Evolutionary conservation across 306 rosid species (phyloP).

Genomic region (apple (Malus domestica)): ASM211411v1 NC_041800.1:26952733-26953232

Average conservation of each 20-base stretch:
- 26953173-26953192: conserved; percentile 59
- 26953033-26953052: neutral
- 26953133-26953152: conserved; percentile 90
- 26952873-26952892: conserved; percentile 86
- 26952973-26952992: conserved; percentile 73
- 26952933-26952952: conserved; percentile 94
- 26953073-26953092: conserved; percentile 21
- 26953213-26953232: conserved; percentile 78
- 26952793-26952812: conserved; percentile 18
- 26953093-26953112: conserved; percentile 94
- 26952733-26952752: neutral
- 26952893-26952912: conserved; percentile 66
- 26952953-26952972: conserved; percentile 87
- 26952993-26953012: neutral
- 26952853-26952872: conserved; percentile 71
- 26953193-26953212: conserved; percentile 48
- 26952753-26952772: neutral
- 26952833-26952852: conserved; percentile 57
- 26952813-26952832: conserved; percentile 25
- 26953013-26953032: neutral
- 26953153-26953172: conserved; percentile 94
- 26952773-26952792: neutral
- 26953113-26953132: conserved; percentile 95
- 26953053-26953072: conserved; percentile 11
- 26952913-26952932: conserved; percentile 82